Evolutionary conservation across 2,329 filamentous ascomycete species (phyloP).

Genomic region (Clonostachys solani): DNA sequence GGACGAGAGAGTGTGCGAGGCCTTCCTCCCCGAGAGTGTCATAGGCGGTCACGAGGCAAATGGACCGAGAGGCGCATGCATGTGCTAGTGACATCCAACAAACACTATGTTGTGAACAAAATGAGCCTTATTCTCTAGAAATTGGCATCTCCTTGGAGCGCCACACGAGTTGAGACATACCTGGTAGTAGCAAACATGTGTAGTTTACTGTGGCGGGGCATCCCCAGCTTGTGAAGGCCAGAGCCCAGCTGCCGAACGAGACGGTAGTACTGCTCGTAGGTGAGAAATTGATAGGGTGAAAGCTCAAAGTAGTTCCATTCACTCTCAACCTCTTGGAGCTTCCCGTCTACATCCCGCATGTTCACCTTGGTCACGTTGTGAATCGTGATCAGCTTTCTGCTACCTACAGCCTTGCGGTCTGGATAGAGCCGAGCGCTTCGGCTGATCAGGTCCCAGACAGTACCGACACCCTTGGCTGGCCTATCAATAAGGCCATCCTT

Average conservation of each 20-base stretch:
- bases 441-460: conserved; percentile 74
- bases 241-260: conserved; percentile 65
- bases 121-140: neutral
- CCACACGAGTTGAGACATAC: conserved; percentile 31
- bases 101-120: conserved; percentile 40
- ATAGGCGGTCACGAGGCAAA: conserved; percentile 91
- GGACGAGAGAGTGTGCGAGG: conserved; percentile 78
- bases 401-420: conserved; percentile 63
- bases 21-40: conserved; percentile 85
- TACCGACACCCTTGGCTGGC: conserved; percentile 66
- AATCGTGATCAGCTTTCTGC: conserved; percentile 68
- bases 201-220: conserved; percentile 62
- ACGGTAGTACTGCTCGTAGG: conserved; percentile 75
- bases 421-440: conserved; percentile 61
- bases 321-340: conserved; percentile 78
- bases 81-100: conserved; percentile 85
- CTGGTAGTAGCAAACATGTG: conserved; percentile 85
- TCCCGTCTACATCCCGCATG: conserved; percentile 81
- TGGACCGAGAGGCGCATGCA: conserved; percentile 73
- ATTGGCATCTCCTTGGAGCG: neutral
- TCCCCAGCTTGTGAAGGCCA: conserved; percentile 70
- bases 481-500: conserved; percentile 65
- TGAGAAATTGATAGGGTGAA: conserved; percentile 69
- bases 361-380: conserved; percentile 86
- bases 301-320: conserved; percentile 90